Conservation (phyloP, 176 grass and related monocot species). For the Lolium rigidum region DNA sequence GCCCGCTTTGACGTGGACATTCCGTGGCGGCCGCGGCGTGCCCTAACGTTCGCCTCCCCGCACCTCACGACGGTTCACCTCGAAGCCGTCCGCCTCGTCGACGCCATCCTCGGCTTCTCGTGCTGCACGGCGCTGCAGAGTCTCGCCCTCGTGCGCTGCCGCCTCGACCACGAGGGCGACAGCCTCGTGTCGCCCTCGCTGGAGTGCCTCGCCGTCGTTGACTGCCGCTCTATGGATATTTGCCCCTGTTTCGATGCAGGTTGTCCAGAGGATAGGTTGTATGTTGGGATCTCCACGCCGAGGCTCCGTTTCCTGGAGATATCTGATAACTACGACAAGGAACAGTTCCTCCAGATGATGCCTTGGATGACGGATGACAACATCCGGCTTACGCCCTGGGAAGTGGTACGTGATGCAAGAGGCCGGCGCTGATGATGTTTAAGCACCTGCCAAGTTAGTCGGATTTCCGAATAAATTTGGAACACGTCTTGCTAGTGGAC, state of each 20-base stretch:
- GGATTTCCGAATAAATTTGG: too few relatives aligned
- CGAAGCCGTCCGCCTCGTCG: background rate
- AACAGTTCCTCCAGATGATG: too few relatives aligned
- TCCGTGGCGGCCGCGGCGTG: background rate
- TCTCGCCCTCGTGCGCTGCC: background rate
- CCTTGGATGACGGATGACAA: too few relatives aligned
- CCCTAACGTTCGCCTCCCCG: background rate
- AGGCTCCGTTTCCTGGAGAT: too few relatives aligned
- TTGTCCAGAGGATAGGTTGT: background rate
- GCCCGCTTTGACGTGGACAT: background rate
- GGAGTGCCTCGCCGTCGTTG: background rate
- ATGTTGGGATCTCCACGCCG: too few relatives aligned
- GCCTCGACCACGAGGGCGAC: background rate
- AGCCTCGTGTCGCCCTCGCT: background rate
- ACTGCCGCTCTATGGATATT: background rate
- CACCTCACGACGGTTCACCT: background rate
- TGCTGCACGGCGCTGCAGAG: background rate
- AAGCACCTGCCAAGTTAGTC: too few relatives aligned
- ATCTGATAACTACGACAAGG: too few relatives aligned
- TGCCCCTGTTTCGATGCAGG: too few relatives aligned
- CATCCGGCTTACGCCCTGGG: too few relatives aligned
- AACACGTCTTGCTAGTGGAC: too few relatives aligned
- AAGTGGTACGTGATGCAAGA: too few relatives aligned
- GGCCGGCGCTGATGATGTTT: too few relatives aligned
- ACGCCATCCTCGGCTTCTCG: background rate